Evolutionary conservation across 805 yeast species (phyloP).

Genomic region (Wickerhamomyces strasburgensis): DNA sequence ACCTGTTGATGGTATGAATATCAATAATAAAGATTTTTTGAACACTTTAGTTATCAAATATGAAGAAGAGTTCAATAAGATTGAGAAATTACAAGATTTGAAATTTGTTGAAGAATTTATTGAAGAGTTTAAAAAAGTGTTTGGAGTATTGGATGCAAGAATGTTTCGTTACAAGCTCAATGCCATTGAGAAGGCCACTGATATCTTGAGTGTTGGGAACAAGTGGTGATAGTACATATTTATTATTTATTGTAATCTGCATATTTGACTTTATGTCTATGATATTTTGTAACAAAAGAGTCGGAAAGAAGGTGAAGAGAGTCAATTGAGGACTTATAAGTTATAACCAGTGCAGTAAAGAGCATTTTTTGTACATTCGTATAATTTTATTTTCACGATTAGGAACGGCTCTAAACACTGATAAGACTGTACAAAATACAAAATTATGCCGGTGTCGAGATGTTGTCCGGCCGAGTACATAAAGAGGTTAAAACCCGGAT

Average conservation of each 20-base stretch:
- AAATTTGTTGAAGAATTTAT: conserved; percentile 29
- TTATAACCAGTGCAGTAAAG: neutral
- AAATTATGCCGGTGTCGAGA: too few relatives aligned
- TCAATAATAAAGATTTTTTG: conserved; percentile 14
- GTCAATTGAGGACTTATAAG: too few relatives aligned
- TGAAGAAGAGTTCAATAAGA: conserved; percentile 25
- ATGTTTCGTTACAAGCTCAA: conserved; percentile 42
- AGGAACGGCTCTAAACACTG: too few relatives aligned
- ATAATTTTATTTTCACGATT: too few relatives aligned
- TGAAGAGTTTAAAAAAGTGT: conserved; percentile 27
- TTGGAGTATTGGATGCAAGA: conserved; percentile 31
- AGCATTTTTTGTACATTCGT: too few relatives aligned
- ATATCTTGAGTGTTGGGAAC: conserved; percentile 46
- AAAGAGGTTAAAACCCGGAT: too few relatives aligned
- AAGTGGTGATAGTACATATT: conserved; percentile 39
- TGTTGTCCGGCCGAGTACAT: too few relatives aligned
- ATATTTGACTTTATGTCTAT: too few relatives aligned
- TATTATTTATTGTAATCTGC: neutral
- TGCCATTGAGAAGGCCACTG: conserved; percentile 48
- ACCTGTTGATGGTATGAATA: conserved; percentile 11
- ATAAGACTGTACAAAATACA: too few relatives aligned
- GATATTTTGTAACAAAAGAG: too few relatives aligned
- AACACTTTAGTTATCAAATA: conserved; percentile 4
- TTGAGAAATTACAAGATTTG: conserved; percentile 30
- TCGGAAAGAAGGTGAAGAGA: too few relatives aligned